Evolutionary conservation across 805 yeast genomes (phyloP).

Genomic region (Crinitomyces ghanaensis): DNA sequence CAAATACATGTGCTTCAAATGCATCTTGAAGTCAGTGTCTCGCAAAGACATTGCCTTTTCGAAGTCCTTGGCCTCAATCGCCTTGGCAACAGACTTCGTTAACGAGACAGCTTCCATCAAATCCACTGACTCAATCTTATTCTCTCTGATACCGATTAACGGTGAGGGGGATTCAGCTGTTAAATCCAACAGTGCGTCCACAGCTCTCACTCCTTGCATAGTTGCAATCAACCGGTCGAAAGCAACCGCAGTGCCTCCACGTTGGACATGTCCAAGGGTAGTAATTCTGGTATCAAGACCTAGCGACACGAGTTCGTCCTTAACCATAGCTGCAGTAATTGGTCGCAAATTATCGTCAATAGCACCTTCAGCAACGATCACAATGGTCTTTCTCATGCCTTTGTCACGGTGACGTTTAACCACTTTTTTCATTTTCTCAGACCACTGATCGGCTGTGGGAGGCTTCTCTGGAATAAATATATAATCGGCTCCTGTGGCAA

Average conservation of each 20-base stretch:
- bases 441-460: conserved; percentile 64
- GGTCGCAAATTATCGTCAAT: conserved; percentile 70
- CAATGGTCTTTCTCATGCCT: conserved; percentile 91
- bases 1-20: conserved; percentile 58
- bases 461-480: conserved; percentile 94
- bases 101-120: conserved; percentile 80
- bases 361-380: conserved; percentile 98
- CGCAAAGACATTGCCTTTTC: conserved; percentile 78
- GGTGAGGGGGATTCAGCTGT: conserved; percentile 93
- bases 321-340: conserved; percentile 69
- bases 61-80: conserved; percentile 69
- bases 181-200: conserved; percentile 76
- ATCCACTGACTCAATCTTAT: conserved; percentile 74
- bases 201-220: conserved; percentile 95
- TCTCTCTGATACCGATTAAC: conserved; percentile 81
- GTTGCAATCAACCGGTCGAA: conserved; percentile 87
- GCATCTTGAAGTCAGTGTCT: conserved; percentile 79
- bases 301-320: conserved; percentile 66
- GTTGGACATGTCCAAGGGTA: conserved; percentile 92
- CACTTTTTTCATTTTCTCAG: conserved; percentile 61
- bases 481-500: conserved; percentile 92
- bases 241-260: conserved; percentile 98
- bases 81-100: conserved; percentile 83
- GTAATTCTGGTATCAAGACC: conserved; percentile 94
- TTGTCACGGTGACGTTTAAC: conserved; percentile 68